Percentiles rank a stretch among this genome's conserved stretches.
phyloP scores from a whole-genome alignment of 2,329 filamentous ascomycete genomes.

The Aspergillus quadricinctus region DNA sequence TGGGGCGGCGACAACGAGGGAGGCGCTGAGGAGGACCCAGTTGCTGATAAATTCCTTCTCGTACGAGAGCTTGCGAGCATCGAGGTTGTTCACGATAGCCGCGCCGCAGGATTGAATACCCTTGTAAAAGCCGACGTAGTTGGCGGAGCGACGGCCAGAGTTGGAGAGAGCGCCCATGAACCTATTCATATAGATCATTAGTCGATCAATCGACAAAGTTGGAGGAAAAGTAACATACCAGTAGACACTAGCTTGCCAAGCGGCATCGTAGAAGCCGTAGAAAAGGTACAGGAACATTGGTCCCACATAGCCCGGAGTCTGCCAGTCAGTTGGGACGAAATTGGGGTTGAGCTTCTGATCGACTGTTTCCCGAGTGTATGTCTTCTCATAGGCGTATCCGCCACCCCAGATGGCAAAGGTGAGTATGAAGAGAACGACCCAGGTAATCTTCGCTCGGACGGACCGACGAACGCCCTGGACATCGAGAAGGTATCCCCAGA shows the following conservation, averaged over 20 bases:
- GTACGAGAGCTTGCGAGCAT: constrained; percentile 57
- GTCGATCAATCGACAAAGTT: not conserved
- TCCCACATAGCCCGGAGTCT: constrained; percentile 61
- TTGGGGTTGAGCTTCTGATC: constrained; percentile 11
- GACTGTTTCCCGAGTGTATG: constrained; percentile 47
- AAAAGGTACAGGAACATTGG: constrained; percentile 86
- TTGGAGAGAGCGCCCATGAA: constrained; percentile 90
- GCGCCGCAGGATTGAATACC: constrained; percentile 77
- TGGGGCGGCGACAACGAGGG: constrained; percentile 68
- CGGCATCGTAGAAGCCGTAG: constrained; percentile 81
- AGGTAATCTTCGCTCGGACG: constrained; percentile 60
- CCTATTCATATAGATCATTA: constrained; percentile 39
- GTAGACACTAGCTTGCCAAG: constrained; percentile 85
- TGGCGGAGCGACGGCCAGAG: constrained; percentile 83
- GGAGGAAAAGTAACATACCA: constrained; percentile 52
- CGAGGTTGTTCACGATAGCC: constrained; percentile 58
- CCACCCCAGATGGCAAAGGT: constrained; percentile 78
- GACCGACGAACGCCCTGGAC: constrained; percentile 54
- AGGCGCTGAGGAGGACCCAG: constrained; percentile 66
- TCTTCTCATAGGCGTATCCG: constrained; percentile 69
- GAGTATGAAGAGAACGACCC: constrained; percentile 57
- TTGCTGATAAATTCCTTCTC: constrained; percentile 65
- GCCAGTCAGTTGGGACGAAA: constrained; percentile 55
- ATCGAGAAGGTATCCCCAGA: constrained; percentile 70
- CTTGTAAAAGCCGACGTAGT: constrained; percentile 85